Evolutionary conservation across 768 basidiomycete species (phyloP).

Genomic region (Phanerodontia chrysosporium): DNA sequence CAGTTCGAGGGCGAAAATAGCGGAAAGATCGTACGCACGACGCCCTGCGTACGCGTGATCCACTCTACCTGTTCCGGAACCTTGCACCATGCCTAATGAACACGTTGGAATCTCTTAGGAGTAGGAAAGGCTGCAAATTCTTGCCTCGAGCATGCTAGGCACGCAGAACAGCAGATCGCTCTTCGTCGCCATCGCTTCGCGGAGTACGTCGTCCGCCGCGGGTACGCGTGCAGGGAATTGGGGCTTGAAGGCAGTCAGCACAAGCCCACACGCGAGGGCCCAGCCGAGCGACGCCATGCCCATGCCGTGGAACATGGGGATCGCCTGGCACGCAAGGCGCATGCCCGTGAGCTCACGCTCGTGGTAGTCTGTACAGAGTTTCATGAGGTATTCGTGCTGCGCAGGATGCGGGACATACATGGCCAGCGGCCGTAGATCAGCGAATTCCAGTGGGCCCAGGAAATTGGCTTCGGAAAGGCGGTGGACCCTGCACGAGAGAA

Average conservation of each 20-base stretch:
- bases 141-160: constrained; percentile 22
- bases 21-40: constrained; percentile 2
- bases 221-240: constrained; percentile 17
- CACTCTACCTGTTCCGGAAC: constrained; percentile 18
- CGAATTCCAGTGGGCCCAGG: constrained; percentile 11
- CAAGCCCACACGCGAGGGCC: constrained; percentile 12
- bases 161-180: constrained; percentile 22
- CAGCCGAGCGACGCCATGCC: constrained; percentile 9
- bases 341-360: constrained; percentile 22
- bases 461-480: constrained; percentile 16
- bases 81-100: constrained; percentile 24
- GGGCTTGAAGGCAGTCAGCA: constrained; percentile 22
- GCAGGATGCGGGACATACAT: neutral
- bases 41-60: constrained; percentile 5
- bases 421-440: neutral
- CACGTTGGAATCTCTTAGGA: too few species aligned
- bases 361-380: constrained; percentile 19
- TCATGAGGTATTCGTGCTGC: too few species aligned
- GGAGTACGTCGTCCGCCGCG: constrained; percentile 19
- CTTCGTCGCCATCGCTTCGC: constrained; percentile 16
- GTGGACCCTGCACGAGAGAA: constrained; percentile 15
- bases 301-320: constrained; percentile 28
- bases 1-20: neutral
- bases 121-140: too few species aligned
- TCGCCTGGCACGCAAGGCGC: constrained; percentile 15